phyloP scores from a whole-genome alignment of 2,329 filamentous ascomycete species.

The Aspergillus sp. region DNA sequence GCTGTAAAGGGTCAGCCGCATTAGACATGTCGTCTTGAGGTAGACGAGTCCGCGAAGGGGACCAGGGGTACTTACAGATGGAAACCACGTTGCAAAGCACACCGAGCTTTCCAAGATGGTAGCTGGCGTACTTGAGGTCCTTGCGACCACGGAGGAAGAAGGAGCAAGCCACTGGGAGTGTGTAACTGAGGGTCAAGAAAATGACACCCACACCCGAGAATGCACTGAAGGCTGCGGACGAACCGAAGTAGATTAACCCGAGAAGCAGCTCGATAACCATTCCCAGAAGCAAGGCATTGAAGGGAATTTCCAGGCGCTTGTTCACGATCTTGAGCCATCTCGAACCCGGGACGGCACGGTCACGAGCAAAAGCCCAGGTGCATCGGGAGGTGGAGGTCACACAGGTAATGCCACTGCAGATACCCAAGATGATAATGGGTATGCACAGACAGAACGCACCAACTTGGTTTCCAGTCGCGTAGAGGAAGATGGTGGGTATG shows the following conservation, averaged over 20 bases:
- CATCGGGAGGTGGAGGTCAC: slow-evolving; percentile 65
- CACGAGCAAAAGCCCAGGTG: slow-evolving; percentile 66
- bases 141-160: slow-evolving; percentile 52
- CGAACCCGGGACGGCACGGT: slow-evolving; percentile 64
- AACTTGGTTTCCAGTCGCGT: slow-evolving; percentile 60
- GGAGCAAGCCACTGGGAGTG: slow-evolving; percentile 59
- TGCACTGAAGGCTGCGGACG: slow-evolving; percentile 67
- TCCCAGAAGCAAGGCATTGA: slow-evolving; percentile 61
- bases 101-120: slow-evolving; percentile 56
- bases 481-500: slow-evolving; percentile 67
- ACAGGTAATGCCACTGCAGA: slow-evolving; percentile 65
- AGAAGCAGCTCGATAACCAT: slow-evolving; percentile 63
- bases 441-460: slow-evolving; percentile 69
- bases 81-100: slow-evolving; percentile 57
- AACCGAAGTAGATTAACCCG: slow-evolving; percentile 73
- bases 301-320: slow-evolving; percentile 58
- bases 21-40: neutral
- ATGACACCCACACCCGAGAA: slow-evolving; percentile 76
- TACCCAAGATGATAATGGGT: slow-evolving; percentile 60
- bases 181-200: slow-evolving; percentile 65
- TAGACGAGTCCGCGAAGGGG: neutral
- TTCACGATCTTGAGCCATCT: slow-evolving; percentile 59
- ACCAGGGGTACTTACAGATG: slow-evolving; percentile 47
- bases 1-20: slow-evolving; percentile 6
- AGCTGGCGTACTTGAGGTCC: slow-evolving; percentile 41